Percentiles rank a stretch among this genome's conserved stretches.
These are phyloP conservation scores for Monosporascus sp. DNA, from an alignment of 2,329 filamentous ascomycete genomes.

Conservation along the genomic window DNA sequence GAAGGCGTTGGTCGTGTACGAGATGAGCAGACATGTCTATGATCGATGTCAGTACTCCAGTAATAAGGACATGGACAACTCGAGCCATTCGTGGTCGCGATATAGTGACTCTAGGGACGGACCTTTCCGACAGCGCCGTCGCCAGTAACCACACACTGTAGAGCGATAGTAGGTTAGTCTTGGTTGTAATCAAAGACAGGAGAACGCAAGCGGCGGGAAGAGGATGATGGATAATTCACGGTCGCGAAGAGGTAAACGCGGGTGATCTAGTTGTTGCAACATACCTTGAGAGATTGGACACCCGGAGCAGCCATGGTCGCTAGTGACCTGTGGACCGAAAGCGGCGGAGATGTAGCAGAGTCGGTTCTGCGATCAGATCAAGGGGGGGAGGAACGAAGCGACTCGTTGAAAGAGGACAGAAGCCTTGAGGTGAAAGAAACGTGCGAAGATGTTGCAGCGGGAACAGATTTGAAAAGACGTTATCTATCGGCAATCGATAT, in stretches of 20 bases:
- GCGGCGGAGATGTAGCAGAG: conserved; percentile 10
- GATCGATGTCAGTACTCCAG: conserved; percentile 21
- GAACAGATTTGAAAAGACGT: too few species aligned
- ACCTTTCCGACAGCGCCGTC: conserved; percentile 99
- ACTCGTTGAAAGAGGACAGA: neutral
- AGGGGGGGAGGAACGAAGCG: neutral
- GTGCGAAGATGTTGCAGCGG: too few species aligned
- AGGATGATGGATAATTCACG: neutral
- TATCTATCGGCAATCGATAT: too few species aligned
- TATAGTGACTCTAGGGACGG: conserved; percentile 28
- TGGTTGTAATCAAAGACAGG: conserved; percentile 18
- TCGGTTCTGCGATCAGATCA: neutral
- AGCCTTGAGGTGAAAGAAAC: neutral
- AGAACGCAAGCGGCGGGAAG: conserved; percentile 6
- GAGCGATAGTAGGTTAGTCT: conserved; percentile 26
- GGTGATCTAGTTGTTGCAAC: conserved; percentile 17
- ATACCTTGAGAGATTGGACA: conserved; percentile 88
- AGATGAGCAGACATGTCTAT: conserved; percentile 97
- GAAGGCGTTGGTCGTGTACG: conserved; percentile 98
- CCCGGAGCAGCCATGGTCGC: conserved; percentile 73
- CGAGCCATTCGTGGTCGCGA: conserved; percentile 8
- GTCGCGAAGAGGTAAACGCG: neutral
- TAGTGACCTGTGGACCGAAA: conserved; percentile 14
- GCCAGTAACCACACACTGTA: conserved; percentile 94
- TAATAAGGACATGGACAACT: conserved; percentile 1